phyloP scores from a whole-genome alignment of 2,329 filamentous ascomycete species.

The Erysiphe neolycopersici region DNA sequence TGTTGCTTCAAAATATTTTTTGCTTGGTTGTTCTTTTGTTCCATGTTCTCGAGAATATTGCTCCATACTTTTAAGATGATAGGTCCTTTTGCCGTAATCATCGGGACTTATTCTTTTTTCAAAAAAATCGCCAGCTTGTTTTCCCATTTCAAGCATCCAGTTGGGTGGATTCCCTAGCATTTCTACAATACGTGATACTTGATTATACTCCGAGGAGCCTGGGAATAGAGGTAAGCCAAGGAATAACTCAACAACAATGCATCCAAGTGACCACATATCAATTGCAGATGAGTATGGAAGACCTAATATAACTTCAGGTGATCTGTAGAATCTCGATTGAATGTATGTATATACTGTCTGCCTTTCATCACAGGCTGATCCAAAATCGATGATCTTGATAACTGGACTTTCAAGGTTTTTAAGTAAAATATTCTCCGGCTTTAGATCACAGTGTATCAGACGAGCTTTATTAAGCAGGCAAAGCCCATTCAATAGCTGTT shows the following conservation, averaged over 20 bases:
- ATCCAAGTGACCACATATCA: slow-evolving; percentile 98
- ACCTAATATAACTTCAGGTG: slow-evolving; percentile 83
- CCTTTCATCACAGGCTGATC: slow-evolving; percentile 89
- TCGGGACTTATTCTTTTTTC: slow-evolving; percentile 61
- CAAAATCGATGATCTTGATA: slow-evolving; percentile 99
- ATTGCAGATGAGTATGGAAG: slow-evolving; percentile 95
- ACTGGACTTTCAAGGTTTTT: slow-evolving; percentile 98
- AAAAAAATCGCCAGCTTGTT: slow-evolving; percentile 92
- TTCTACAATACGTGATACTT: slow-evolving; percentile 87
- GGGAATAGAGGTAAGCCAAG: slow-evolving; percentile 83
- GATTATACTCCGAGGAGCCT: slow-evolving; percentile 95
- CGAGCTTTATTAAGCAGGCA: slow-evolving; percentile 87
- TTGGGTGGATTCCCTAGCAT: slow-evolving; percentile 92
- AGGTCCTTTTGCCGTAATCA: slow-evolving; percentile 75
- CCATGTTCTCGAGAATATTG: slow-evolving; percentile 89
- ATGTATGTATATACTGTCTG: slow-evolving; percentile 99
- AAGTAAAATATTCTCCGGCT: slow-evolving; percentile 89
- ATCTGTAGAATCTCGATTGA: slow-evolving; percentile 92
- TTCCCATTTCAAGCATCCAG: slow-evolving; percentile 99
- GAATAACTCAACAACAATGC: slow-evolving; percentile 95
- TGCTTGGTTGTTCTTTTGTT: slow-evolving; percentile 95
- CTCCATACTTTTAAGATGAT: slow-evolving; percentile 89
- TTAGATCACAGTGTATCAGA: slow-evolving; percentile 91
- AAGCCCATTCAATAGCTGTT: slow-evolving; percentile 80
- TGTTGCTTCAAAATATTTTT: slow-evolving; percentile 94